phyloP scores from a whole-genome alignment of 2,329 filamentous ascomycete genomes.

The Dothistroma pini region DNA sequence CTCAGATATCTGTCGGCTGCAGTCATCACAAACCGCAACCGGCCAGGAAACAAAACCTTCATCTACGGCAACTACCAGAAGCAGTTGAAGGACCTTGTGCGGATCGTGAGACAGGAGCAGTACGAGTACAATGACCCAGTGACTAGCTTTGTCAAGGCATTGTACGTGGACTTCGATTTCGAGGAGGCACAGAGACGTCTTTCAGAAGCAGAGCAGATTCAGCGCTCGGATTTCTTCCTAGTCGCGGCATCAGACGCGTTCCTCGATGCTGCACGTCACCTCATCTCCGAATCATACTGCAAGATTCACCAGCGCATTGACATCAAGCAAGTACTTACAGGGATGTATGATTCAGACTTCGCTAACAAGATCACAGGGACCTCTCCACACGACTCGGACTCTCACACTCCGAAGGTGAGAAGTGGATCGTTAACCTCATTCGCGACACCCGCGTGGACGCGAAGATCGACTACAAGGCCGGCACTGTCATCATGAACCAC shows the following conservation, averaged over 20 bases:
- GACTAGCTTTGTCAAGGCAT: conserved; percentile 91
- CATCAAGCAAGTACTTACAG: conserved; percentile 64
- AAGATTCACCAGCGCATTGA: conserved; percentile 99
- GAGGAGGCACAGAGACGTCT: conserved; percentile 93
- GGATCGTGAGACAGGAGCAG: conserved; percentile 92
- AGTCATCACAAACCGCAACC: conserved; percentile 79
- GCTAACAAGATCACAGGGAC: conserved; percentile 53
- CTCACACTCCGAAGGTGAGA: conserved; percentile 93
- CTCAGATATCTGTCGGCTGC: conserved; percentile 89
- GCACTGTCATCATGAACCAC: conserved; percentile 99
- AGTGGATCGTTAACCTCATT: conserved; percentile 99
- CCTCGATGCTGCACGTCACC: conserved; percentile 87
- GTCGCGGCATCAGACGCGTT: conserved; percentile 79
- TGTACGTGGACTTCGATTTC: conserved; percentile 96
- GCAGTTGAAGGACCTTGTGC: conserved; percentile 95
- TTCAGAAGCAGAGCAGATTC: conserved; percentile 80
- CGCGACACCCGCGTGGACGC: conserved; percentile 95
- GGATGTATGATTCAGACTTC: not conserved
- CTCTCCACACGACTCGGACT: conserved; percentile 87
- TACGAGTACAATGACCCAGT: conserved; percentile 98
- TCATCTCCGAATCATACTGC: conserved; percentile 99
- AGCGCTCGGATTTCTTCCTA: conserved; percentile 94
- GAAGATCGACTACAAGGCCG: conserved; percentile 99
- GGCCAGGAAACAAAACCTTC: conserved; percentile 86
- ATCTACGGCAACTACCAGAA: conserved; percentile 97